Base-by-base conservation (phyloP, 177 flowering plant genomes). In the Vitis hybrid region DNA sequence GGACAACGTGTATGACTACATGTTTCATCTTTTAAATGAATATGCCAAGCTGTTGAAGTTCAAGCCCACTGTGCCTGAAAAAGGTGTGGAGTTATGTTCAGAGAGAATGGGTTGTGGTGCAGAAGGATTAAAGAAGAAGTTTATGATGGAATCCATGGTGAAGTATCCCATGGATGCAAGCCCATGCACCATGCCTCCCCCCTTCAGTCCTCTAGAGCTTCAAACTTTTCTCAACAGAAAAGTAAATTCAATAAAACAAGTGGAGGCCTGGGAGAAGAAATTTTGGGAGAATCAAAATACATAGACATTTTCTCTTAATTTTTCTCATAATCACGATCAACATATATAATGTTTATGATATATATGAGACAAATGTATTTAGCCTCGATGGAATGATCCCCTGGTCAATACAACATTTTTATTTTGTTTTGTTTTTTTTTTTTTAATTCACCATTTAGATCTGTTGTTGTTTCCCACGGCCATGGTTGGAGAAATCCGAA, bases 1-100 rank as follows among this genome's bases (percentile, higher is more conserved):
- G 76, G 82, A 79, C 1, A 60, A 76, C 59, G 84, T 81, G 40
- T 81, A 81, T 60, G 84, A 81, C 52, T 81, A 79, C 79, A 81
- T 81, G 82, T 81, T 76, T 67, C 82, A 81, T 65, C 78, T 76
- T 16, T 62, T 81, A 19, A 81, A 30, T 56, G 75, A 76, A 56
- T 81, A 81, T 55, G 66, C 80, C 1, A 79, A 76, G 64, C 79
- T 81, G 27, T 58, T 81, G 58, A 72, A 65, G n/a, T 81, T 68
- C 63, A 74, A 79, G 72, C 82, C 84, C 5, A 40, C 56, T 1
- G 10, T 72, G 12, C 74, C 82, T 9, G 5, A 12, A 30, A 59
- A 70, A 4, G 80, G 80, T 2, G 27, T 60, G 7, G 80, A 81
- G 19, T 3, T 74, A 3, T 81, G 82, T 16, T 16, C 70, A 2